These are phyloP conservation scores for Naganishia liquefaciens DNA, from an alignment of 1,284 basidiomycete species.

Conservation along the genomic window DNA sequence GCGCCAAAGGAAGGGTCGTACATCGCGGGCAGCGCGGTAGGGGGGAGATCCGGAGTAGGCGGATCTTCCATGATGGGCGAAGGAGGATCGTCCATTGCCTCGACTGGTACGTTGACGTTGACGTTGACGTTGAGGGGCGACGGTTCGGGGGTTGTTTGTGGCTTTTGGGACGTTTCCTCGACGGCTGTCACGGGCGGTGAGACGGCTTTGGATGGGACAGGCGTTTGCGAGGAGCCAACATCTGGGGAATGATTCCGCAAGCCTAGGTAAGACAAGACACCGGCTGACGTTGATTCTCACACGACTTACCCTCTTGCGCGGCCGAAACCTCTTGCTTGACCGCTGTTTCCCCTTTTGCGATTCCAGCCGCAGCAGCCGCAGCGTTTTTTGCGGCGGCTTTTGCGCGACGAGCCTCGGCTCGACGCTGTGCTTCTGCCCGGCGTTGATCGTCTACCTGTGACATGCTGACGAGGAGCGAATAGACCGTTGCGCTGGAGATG, in stretches of 20 bases:
- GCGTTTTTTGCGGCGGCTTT: constrained; percentile 53
- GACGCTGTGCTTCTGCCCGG: constrained; percentile 37
- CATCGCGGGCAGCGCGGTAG: not conserved
- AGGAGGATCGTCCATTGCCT: not conserved
- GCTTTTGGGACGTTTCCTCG: constrained; percentile 9
- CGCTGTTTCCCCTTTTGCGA: constrained; percentile 44
- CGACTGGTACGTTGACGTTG: not conserved
- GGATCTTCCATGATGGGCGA: constrained; percentile 17
- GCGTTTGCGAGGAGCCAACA: not conserved
- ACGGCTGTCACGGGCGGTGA: too few relatives aligned
- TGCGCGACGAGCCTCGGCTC: constrained; percentile 53
- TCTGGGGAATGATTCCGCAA: not conserved
- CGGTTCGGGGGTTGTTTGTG: constrained; percentile 23
- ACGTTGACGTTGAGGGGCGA: too few relatives aligned
- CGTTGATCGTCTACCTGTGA: constrained; percentile 35
- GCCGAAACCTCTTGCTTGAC: constrained; percentile 22
- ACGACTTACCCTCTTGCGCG: constrained; percentile 29
- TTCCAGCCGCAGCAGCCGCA: constrained; percentile 49
- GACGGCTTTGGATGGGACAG: not conserved
- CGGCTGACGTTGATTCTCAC: too few relatives aligned
- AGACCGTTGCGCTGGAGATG: not conserved
- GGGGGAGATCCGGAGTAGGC: constrained; percentile 7
- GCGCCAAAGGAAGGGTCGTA: constrained; percentile 3
- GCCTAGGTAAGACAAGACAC: not conserved
- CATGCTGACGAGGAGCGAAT: not conserved